Evolutionary conservation across 2,329 filamentous ascomycete genomes (phyloP).

Genomic region (Epichloe sibirici): DNA sequence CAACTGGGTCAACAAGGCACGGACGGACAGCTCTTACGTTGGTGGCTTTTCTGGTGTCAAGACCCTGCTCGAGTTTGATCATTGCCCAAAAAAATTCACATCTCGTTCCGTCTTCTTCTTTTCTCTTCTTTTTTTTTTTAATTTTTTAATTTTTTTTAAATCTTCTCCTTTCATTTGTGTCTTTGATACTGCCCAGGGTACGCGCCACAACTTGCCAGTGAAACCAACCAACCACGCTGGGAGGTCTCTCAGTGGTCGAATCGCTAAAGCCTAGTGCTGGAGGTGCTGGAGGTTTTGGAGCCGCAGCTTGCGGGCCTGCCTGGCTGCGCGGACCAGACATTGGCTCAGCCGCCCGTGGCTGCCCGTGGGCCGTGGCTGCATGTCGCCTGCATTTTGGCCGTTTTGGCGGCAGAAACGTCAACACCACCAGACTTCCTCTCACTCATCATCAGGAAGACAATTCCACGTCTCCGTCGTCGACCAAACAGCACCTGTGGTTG

Average conservation of each 20-base stretch:
- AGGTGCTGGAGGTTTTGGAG: not conserved
- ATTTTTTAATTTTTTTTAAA: not conserved
- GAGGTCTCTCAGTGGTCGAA: too few species aligned
- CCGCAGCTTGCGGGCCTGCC: not conserved
- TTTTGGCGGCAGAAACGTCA: slow-evolving; percentile 3
- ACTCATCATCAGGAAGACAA: not conserved
- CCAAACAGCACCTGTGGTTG: not conserved
- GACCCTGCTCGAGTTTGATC: not conserved
- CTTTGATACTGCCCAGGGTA: too few species aligned
- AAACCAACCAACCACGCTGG: not conserved
- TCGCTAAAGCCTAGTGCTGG: not conserved
- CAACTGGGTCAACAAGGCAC: too few species aligned
- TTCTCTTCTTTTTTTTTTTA: too few species aligned
- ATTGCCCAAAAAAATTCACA: not conserved
- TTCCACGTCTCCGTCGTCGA: not conserved
- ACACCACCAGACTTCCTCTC: not conserved
- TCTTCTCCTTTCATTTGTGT: not conserved
- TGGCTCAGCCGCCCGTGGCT: too few species aligned
- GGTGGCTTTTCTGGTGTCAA: not conserved
- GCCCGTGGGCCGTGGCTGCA: not conserved
- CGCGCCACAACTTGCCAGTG: too few species aligned
- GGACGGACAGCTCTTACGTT: not conserved
- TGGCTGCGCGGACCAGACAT: too few species aligned
- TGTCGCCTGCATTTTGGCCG: slow-evolving; percentile 2
- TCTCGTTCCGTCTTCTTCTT: not conserved